Evolutionary conservation across 208 protist genomes (phyloP), one percentile per base, ranked within the genome.

Genomic region (Trypanosoma melophagium): DNA sequence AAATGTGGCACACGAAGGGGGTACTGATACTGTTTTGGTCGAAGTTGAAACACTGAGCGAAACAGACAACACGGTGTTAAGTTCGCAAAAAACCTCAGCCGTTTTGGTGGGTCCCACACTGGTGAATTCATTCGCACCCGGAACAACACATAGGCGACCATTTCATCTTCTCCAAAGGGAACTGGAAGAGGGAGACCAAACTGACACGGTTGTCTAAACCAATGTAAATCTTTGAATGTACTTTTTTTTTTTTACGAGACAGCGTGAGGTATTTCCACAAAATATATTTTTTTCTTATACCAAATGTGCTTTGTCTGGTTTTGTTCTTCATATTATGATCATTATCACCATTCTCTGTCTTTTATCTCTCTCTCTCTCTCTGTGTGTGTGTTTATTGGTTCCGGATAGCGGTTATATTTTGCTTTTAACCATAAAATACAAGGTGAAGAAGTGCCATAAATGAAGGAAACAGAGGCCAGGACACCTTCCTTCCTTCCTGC

Each of bases 1-100:
- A n/a, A 61, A 44, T 25, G 49, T 77, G 38, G 69, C 72, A 22
- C 79, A 87, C 62, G 89, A 89, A 44, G 84, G 86, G 10, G 82
- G 81, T 16, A 45, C 53, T 50, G 45, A 67, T 19, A 47, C 51
- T 17, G 66, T 95, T 1, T 40, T 3, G 7, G 60, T 91, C 21
- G 25, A 63, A 17, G 73, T 74, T 73, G 71, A 65, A 25, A 90
- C 85, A 0, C 62, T 78, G 7, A 69, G 74, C 25, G 54, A 64
- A 17, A 12, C 41, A 12, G 63, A 63, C 17, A 58, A 8, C 12
- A 45, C 16, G 25, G 21, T 35, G 4, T 2, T 25, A n/a, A 49
- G 12, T 25, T 41, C 35, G 38, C 13, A 50, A 2, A 50, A 66
- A 7, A 25, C 42, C 1, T 35, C 51, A 17, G 68, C 40, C 17